A percentile compares a stretch with the other conserved stretches of the same genome.
phyloP scores from a whole-genome alignment of 768 basidiomycete genomes.

The Suillus lakei region DNA sequence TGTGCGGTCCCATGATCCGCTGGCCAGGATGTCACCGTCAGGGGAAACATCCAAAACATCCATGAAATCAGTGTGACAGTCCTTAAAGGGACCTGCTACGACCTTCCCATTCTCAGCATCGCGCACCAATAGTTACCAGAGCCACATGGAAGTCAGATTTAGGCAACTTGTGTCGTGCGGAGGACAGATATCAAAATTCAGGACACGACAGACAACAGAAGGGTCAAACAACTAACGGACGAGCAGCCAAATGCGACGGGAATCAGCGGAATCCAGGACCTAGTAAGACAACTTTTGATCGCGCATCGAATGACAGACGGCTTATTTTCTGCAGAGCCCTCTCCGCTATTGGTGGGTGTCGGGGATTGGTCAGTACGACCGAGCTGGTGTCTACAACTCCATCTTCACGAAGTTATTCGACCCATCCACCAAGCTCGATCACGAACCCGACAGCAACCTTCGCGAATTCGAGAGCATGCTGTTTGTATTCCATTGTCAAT shows the following conservation, averaged over 20 bases:
- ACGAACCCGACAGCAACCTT: constrained; percentile 63
- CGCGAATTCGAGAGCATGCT: constrained; percentile 61
- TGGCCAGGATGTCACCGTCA: background rate
- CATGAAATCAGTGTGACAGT: background rate
- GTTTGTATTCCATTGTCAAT: constrained; percentile 42
- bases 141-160: no score
- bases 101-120: background rate
- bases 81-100: background rate
- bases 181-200: no score
- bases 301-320: no score
- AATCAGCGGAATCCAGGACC: no score
- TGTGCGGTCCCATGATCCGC: background rate
- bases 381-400: background rate
- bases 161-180: no score
- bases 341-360: no score
- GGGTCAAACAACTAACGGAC: no score
- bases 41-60: background rate
- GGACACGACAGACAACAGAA: no score
- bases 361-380: background rate
- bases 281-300: no score
- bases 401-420: constrained; percentile 8
- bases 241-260: no score
- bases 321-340: no score
- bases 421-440: constrained; percentile 47
- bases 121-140: no score